phyloP scores from a whole-genome alignment of 2,329 filamentous ascomycete species.

The Phialophora tarda region DNA sequence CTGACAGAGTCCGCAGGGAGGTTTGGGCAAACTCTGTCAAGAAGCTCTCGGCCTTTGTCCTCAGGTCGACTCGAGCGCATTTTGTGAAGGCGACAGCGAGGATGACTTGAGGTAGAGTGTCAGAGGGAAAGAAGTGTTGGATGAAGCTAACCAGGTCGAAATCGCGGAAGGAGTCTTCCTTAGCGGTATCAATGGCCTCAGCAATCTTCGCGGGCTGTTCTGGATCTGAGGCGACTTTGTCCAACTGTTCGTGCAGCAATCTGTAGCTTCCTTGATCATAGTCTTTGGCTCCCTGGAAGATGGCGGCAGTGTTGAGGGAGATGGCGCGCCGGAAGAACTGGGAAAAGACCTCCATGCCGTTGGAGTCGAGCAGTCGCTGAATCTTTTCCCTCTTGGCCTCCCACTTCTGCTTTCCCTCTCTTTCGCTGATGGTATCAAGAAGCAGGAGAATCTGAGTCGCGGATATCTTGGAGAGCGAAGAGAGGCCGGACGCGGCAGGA shows the following conservation, averaged over 20 bases:
- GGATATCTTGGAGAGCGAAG: constrained; percentile 85
- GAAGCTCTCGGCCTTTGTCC: constrained; percentile 69
- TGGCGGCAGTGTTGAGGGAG: constrained; percentile 85
- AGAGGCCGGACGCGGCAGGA: constrained; percentile 56
- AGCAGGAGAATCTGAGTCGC: constrained; percentile 94
- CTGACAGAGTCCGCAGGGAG: constrained; percentile 30
- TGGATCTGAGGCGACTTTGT: constrained; percentile 79
- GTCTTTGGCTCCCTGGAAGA: constrained; percentile 75
- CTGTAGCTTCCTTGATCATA: constrained; percentile 82
- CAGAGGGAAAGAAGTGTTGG: constrained; percentile 86
- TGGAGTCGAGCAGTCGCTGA: constrained; percentile 91
- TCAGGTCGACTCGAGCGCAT: constrained; percentile 78
- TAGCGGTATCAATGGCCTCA: constrained; percentile 86
- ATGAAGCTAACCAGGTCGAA: constrained; percentile 96
- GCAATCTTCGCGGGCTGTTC: constrained; percentile 89
- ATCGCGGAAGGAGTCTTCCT: constrained; percentile 92
- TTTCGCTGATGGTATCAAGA: constrained; percentile 92
- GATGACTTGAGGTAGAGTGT: constrained; percentile 84
- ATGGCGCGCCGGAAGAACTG: constrained; percentile 95
- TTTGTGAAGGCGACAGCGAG: constrained; percentile 88
- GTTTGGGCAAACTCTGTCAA: constrained; percentile 26
- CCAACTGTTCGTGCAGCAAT: constrained; percentile 80
- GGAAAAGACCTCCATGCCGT: constrained; percentile 98
- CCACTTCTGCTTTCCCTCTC: constrained; percentile 90
- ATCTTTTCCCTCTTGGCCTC: constrained; percentile 90